Percentiles rank a stretch among this genome's conserved stretches.
These are phyloP conservation scores for Tetracentron sinense DNA, from an alignment of 164 flowering plant species.

Conservation along the genomic window DNA sequence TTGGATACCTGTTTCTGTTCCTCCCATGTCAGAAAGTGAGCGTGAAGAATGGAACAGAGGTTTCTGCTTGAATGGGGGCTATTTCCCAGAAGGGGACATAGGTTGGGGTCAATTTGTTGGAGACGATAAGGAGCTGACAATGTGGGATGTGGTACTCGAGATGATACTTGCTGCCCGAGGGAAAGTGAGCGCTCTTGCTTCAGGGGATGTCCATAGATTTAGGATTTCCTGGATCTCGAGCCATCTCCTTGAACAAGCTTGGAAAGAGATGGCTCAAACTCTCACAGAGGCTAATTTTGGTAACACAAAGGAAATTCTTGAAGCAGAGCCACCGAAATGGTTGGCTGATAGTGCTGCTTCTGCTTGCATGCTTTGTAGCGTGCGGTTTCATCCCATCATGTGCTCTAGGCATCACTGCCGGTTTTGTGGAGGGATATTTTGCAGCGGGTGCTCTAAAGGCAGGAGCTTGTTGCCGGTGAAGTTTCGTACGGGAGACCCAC, in stretches of 20 bases:
- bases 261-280: constrained; percentile 95
- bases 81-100: constrained; percentile 80
- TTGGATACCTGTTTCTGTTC: constrained; percentile 98
- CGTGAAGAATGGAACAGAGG: constrained; percentile 64
- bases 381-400: constrained; percentile 90
- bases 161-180: constrained; percentile 85
- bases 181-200: constrained; percentile 64
- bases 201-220: constrained; percentile 41
- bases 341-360: constrained; percentile 88
- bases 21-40: constrained; percentile 79
- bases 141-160: constrained; percentile 94
- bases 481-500: constrained; percentile 66
- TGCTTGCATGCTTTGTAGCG: constrained; percentile 86
- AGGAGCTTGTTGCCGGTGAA: constrained; percentile 81
- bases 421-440: constrained; percentile 93
- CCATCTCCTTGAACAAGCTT: constrained; percentile 79
- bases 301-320: constrained; percentile 58
- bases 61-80: constrained; percentile 58
- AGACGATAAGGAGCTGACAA: constrained; percentile 74
- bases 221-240: constrained; percentile 52
- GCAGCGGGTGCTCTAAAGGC: constrained; percentile 78
- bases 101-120: constrained; percentile 63
- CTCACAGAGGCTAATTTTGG: constrained; percentile 70
- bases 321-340: constrained; percentile 91
- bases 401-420: constrained; percentile 93